Percentiles rank a stretch among this genome's conserved stretches.
phyloP scores from a whole-genome alignment of 495 filamentous ascomycete species.

The Penicillium cinerascens region DNA sequence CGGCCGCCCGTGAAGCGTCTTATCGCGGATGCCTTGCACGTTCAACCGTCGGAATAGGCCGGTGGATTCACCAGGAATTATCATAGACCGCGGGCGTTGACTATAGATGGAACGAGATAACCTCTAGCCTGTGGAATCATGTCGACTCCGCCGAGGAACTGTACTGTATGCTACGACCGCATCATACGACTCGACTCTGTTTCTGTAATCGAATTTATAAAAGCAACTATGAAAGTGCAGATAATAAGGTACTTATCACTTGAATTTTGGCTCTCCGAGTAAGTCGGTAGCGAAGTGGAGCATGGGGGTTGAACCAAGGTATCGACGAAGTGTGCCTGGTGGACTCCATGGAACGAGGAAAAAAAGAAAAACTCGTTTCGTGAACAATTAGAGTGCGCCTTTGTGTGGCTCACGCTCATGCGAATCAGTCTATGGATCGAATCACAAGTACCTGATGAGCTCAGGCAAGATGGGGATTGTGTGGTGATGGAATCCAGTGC shows the following conservation, averaged over 20 bases:
- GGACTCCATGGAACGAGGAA: neutral
- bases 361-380: neutral
- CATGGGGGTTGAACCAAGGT: neutral
- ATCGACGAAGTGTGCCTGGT: neutral
- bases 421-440: no score
- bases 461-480: neutral
- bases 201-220: no score
- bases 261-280: neutral
- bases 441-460: no score
- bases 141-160: no score
- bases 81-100: no score
- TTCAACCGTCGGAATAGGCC: conserved; percentile 1
- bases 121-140: no score
- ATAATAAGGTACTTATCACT: neutral
- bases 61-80: neutral
- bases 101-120: neutral
- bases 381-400: neutral
- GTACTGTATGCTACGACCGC: no score
- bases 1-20: neutral
- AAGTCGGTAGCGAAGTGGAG: neutral
- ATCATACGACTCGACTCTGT: no score
- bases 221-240: no score
- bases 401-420: neutral
- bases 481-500: neutral
- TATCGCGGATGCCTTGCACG: neutral